Evolutionary conservation across 2,329 filamentous ascomycete species (phyloP), one percentile per base, ranked within the genome.

Genomic region (Arthrobotrys sphaeroides): DNA sequence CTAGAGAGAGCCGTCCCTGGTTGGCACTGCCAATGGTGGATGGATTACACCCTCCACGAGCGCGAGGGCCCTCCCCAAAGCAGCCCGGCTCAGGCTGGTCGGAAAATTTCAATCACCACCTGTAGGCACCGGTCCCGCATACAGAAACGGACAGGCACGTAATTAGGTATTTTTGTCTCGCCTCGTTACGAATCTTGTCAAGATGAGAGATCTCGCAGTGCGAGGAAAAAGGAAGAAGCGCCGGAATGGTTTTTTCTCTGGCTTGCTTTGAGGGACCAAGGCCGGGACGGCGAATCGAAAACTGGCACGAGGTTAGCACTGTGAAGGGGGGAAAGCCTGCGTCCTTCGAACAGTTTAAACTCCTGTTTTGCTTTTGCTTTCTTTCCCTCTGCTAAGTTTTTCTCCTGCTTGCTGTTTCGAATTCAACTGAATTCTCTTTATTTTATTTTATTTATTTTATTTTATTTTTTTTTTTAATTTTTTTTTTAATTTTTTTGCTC

Each of bases 1-100:
- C 67, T 72, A 62, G 59, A 65, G 67, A 57, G 47, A 51, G 49
- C 59, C 59, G 72, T 75, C 72, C 72, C 72, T 75, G 72, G 62
- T 57, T 74, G 61, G 62, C 55, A 74, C 62, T 74, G 55, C 70
- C 70, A 74, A 74, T 73, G 64, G 64, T 49, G 64, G 62, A 67
- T 67, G 49, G 51, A 62, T 70, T 60, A 53, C 66, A 72, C 67
- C 47, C 47, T 65, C 67, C 57, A 55, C 59, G 49, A 47, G 66
- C 31, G 62, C 64, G 64, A 57, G 60, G 24, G 40, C 53, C 36
- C 57, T 57, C 59, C 72, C 55, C 72, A 69, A 65, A 69, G 57
- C 57, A 75, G 64, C 57, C 61, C 64, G 24, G 45, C 22, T 18
- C 57, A 57, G 59, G 53, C 55, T 64, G 42, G 64, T 75, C 72